Base-by-base conservation (phyloP, 2,329 filamentous ascomycete genomes). In the Exophiala mesophila region DNA sequence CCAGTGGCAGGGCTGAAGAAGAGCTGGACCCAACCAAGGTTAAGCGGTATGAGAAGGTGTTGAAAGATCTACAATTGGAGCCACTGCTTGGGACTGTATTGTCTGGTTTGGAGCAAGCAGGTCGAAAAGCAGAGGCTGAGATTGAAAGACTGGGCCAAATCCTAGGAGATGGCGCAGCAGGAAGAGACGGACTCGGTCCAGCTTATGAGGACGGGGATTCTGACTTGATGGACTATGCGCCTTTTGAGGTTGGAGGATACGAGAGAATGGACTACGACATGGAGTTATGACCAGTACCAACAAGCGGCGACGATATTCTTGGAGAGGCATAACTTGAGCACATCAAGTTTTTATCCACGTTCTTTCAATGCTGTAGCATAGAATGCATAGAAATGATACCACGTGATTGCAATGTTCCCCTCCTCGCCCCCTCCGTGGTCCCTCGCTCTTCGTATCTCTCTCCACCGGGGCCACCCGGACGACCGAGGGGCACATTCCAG, bases 21-120 rank as follows among this genome's bases (percentile, higher is more conserved):
- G 40, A 51, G 17, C 48, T 44, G 44, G 52, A 53, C 29, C 40
- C 23, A 37, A 46, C 44, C 36, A 42, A 20, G 52, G 59, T 42
- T 41, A 45, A 9, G 41, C 60, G 57, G 29, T 57, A 44, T 33
- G 60, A 57, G 16, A 57, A 62, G 10, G 68, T 70, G 16, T 63
- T 86, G 2, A 71, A 73, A 44, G 74, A 77, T 49, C 80, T 85
- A 52, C 74, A 83, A 40, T 64, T 86, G 8, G 71, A 76, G 17
- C 66, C 65, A 40, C 83, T 86, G 48, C 64, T 86, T 2, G 60
- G 63, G 4, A 64, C 65, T 5, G 71, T 86, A 7, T 69, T 85
- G 38, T 54, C 50, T 0, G 82, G 79, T 0, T 68, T 85, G 37
- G 80, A 82, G 37, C 62, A 67, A 19, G 81, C 75, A 0, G 80